Conservation (phyloP, 106 monocot genomes). For the Platanthera zijinensis region DNA sequence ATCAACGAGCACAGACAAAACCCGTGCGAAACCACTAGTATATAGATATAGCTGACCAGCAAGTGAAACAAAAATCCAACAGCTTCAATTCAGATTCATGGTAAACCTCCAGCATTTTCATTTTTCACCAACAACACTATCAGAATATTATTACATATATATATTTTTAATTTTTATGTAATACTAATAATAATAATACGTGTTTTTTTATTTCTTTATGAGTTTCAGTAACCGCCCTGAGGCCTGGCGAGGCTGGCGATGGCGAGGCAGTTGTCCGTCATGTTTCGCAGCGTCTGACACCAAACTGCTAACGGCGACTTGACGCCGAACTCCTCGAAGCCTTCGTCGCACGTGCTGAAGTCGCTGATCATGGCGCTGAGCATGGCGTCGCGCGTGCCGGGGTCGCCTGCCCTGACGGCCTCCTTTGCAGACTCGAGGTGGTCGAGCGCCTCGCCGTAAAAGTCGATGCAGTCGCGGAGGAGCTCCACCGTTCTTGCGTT, state of each 20-base stretch:
- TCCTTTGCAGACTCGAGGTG: not conserved
- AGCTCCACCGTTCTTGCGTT: not conserved
- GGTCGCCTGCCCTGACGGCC: not conserved
- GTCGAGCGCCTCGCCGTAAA: constrained; percentile 4
- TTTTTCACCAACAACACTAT: too few relatives aligned
- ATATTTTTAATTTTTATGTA: too few relatives aligned
- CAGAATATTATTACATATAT: too few relatives aligned
- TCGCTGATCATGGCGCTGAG: constrained; percentile 4
- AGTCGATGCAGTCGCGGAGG: constrained; percentile 3
- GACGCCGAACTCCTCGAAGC: not conserved
- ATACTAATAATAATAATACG: too few relatives aligned
- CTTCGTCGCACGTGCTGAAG: constrained; percentile 5
- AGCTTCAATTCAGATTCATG: too few relatives aligned
- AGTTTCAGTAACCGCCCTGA: not conserved
- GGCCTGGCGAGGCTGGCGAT: not conserved
- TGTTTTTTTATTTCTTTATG: not conserved
- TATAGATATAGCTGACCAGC: too few relatives aligned
- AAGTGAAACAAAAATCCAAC: too few relatives aligned
- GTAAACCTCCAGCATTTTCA: too few relatives aligned
- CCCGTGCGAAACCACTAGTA: too few relatives aligned
- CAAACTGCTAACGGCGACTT: not conserved
- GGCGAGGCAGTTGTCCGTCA: constrained; percentile 7
- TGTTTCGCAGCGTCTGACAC: not conserved
- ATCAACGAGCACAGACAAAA: too few relatives aligned
- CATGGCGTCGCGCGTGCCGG: constrained; percentile 2